Base-by-base conservation (phyloP, 164 flowering plant species). In the Magnolia sinica region DNA sequence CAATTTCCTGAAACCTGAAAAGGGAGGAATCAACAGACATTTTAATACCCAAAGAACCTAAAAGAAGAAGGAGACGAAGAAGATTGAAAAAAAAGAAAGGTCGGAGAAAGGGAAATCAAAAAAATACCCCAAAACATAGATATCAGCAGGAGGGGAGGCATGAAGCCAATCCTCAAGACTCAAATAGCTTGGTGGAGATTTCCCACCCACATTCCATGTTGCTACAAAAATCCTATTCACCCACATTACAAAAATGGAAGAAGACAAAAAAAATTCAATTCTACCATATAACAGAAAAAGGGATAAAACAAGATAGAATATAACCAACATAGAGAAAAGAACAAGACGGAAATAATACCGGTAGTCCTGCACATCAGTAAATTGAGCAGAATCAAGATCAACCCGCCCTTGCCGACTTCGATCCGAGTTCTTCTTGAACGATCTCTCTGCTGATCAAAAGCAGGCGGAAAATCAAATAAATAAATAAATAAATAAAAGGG, bases 141-240 rank as follows among this genome's bases (percentile, higher is more conserved):
- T 90, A 79, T 96, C 99, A 24, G 98, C 98, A 73, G 99, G 97
- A 81, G 98, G 97, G 59, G 97, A 93, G 16, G 96, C 79, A 77
- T 92, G 97, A 72, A 96, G 97, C 99, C 99, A 96, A 77, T 94
- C 99, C 82, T 92, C 97, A 51, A 96, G 89, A 80, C 78, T 90
- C 79, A 96, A 83, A 82, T 87, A 71, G 81, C 85, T 87, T 31
- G 98, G 92, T 68, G 99, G 99, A 58, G 99, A 91, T 82, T 93
- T 96, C 78, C 98, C 99, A 67, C 95, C 98, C 52, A 96, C 98
- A 87, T 96, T 96, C 99, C 99, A 96, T 68, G 99, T 96, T 64
- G 98, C 97, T 72, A 88, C 96, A 85, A 93, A 93, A 59, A 96
- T 83, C 87, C 99, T 96, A 76, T 45, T 67, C 50, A 78, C 74